Conservation (phyloP, 441 rosid species). For the Rhodomyrtus psidioides region DNA sequence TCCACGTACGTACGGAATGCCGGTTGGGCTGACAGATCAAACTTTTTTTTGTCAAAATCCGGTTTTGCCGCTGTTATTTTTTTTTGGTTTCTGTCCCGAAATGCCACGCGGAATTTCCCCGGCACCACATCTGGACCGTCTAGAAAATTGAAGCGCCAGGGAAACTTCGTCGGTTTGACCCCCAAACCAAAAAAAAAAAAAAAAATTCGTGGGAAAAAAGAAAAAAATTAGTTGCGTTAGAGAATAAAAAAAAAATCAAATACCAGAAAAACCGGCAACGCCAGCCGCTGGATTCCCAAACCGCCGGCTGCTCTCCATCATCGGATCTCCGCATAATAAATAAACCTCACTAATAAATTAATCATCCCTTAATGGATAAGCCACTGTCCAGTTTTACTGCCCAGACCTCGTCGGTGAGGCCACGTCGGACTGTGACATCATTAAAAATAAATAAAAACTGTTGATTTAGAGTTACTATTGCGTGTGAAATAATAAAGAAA, state of each 20-base stretch:
- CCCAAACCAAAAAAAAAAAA: no score
- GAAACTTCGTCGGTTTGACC: neutral
- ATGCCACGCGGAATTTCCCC: neutral
- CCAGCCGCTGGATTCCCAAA: neutral
- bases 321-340: neutral
- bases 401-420: neutral
- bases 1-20: neutral
- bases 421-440: neutral
- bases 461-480: neutral
- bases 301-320: neutral
- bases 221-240: neutral
- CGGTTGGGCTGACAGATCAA: neutral
- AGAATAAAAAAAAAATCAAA: neutral
- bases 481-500: neutral
- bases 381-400: no score
- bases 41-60: neutral
- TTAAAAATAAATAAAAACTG: neutral
- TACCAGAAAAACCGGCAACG: neutral
- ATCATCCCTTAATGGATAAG: neutral
- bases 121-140: neutral
- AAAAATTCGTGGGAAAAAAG: neutral
- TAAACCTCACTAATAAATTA: neutral
- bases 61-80: neutral
- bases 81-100: neutral
- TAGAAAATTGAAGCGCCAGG: neutral